Conservation (phyloP, 768 basidiomycete genomes). For the Lactarius vividus region DNA sequence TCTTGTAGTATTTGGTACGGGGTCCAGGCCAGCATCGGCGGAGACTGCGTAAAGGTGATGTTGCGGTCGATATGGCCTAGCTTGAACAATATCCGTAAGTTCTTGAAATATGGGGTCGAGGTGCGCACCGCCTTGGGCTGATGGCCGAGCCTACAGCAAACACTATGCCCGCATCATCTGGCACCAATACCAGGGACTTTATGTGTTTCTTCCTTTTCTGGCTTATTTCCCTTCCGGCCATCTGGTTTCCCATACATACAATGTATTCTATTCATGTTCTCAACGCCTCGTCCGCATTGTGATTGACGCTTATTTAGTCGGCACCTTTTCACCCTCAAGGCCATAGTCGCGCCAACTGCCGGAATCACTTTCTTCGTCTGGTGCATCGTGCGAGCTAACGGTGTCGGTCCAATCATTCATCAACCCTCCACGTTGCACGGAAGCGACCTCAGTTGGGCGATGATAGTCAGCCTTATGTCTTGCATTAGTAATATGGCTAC, state of each 20-base stretch:
- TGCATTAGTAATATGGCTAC: constrained; percentile 82
- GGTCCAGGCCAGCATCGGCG: constrained; percentile 81
- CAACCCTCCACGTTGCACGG: constrained; percentile 64
- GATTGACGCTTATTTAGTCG: constrained; percentile 42
- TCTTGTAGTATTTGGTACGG: constrained; percentile 66
- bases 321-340: constrained; percentile 78
- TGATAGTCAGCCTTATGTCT: constrained; percentile 69
- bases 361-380: constrained; percentile 73
- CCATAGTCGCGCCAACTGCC: constrained; percentile 66
- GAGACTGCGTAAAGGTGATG: constrained; percentile 71
- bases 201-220: constrained; percentile 87
- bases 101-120: not conserved
- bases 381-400: constrained; percentile 74
- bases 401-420: constrained; percentile 71
- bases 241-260: constrained; percentile 82
- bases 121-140: constrained; percentile 2
- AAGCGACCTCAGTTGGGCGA: constrained; percentile 69
- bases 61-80: constrained; percentile 76
- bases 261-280: constrained; percentile 43
- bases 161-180: constrained; percentile 67
- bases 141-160: constrained; percentile 47
- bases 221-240: constrained; percentile 72
- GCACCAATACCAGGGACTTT: constrained; percentile 72
- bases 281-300: constrained; percentile 16
- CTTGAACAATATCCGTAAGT: constrained; percentile 61